Base-by-base conservation (phyloP, 2,329 filamentous ascomycete species). In the Didymella arachidicola region DNA sequence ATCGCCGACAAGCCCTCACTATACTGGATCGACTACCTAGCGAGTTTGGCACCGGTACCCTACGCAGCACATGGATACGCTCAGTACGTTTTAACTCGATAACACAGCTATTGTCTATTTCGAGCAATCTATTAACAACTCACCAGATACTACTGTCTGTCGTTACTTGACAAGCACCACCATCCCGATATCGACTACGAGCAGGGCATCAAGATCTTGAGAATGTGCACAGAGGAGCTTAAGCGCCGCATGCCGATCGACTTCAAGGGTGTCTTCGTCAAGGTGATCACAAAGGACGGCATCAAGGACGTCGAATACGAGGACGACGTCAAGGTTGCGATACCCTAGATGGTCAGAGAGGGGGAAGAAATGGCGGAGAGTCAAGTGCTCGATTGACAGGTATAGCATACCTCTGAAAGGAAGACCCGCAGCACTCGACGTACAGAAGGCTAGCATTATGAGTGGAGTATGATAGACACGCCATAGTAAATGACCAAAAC, bases 21-120 rank as follows among this genome's bases (percentile, higher is more conserved):
- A 67, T 97, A 96, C 85, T 99, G 95, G 95, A 86, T 97, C 71
- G 94, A 99, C 78, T 98, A 98, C 81, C 87, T 99, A 74, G 95
- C 94, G 66, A 89, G 93, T 62, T 81, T 93, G 75, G 94, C 93
- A 4, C 86, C 91, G 30, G 83, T 99, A 46, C 95, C 95, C 55
- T 99, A 99, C 76, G 96, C 95, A 47, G 95, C 95, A 61, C 96
- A 99, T 72, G 95, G 95, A 69, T 99, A 99, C 80, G 95, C 95
- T 69, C 95, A 99, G 90, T 93, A 88, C 62, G 90, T 79, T 51
- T 26, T 27, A 8, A n/a, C 7, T 42, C 39, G 19, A 25, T 26
- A n/a, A 18, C 39, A 26, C 39, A 19, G 14, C 41, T 16, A 27
- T 5, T 16, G 16, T 27, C 22, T 6, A 14, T n/a, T 14, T 22